Evolutionary conservation across 1,139 yeast genomes (phyloP).

Genomic region (Pichia sp.): DNA sequence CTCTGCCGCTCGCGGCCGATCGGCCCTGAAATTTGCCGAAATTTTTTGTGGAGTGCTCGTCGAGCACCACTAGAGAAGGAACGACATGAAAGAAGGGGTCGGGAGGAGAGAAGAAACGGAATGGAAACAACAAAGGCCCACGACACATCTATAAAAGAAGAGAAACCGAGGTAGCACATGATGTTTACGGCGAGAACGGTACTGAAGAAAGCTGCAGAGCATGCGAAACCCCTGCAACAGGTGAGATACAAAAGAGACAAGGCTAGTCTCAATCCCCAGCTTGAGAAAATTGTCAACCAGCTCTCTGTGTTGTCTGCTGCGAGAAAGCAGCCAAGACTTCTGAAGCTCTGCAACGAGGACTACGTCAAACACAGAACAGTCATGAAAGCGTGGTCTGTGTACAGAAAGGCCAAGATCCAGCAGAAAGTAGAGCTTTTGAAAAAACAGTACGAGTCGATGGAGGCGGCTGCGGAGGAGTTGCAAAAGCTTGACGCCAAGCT

Average conservation of each 20-base stretch:
- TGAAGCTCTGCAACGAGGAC: constrained; percentile 77
- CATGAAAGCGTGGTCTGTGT: constrained; percentile 74
- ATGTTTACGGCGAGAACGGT: constrained; percentile 11
- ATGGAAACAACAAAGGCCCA: no score
- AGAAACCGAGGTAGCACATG: background rate
- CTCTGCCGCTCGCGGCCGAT: background rate
- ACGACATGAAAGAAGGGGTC: background rate
- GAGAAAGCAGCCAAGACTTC: constrained; percentile 78
- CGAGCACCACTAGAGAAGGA: background rate
- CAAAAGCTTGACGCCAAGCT: constrained; percentile 44
- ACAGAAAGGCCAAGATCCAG: constrained; percentile 45
- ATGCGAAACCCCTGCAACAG: constrained; percentile 16
- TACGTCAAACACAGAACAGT: constrained; percentile 79
- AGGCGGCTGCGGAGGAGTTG: constrained; percentile 72
- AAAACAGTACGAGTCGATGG: constrained; percentile 62
- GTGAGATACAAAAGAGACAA: constrained; percentile 39
- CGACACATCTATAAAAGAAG: no score
- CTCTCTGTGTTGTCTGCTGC: constrained; percentile 82
- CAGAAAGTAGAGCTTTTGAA: constrained; percentile 40
- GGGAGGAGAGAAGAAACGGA: background rate
- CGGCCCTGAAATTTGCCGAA: background rate
- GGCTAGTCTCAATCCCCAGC: constrained; percentile 29
- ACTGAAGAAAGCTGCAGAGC: background rate
- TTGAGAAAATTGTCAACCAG: constrained; percentile 52
- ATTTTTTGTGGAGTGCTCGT: background rate